Conservation (phyloP, 768 basidiomycete species). For the Pleurotus giganteus region DNA sequence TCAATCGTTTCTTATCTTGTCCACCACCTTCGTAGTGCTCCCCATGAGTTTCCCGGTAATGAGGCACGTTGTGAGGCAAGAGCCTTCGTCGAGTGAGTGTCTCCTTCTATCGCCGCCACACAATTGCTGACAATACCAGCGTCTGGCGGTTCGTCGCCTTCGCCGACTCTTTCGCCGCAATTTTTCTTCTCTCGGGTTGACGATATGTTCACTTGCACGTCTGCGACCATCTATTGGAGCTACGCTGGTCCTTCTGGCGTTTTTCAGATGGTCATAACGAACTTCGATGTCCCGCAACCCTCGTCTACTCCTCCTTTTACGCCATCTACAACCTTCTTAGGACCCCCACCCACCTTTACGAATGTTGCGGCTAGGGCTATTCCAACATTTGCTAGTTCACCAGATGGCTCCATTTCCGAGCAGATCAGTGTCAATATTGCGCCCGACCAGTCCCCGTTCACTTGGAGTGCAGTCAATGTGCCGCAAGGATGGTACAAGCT, state of each 20-base stretch:
- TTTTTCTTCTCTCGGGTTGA: constrained; percentile 19
- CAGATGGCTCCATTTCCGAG: constrained; percentile 15
- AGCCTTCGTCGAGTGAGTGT: constrained; percentile 3
- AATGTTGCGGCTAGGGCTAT: constrained; percentile 3
- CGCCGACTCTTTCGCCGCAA: constrained; percentile 12
- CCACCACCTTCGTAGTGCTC: constrained; percentile 16
- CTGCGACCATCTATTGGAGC: constrained; percentile 32
- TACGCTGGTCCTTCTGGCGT: constrained; percentile 30
- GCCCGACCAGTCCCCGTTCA: constrained; percentile 25
- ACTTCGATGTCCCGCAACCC: constrained; percentile 30
- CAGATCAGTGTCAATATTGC: constrained; percentile 26
- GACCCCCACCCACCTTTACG: background rate
- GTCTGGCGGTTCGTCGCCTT: constrained; percentile 8
- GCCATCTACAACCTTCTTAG: background rate
- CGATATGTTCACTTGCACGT: constrained; percentile 25
- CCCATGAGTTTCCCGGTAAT: background rate
- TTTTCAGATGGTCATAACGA: constrained; percentile 37
- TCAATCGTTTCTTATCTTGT: constrained; percentile 20
- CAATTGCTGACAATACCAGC: constrained; percentile 6
- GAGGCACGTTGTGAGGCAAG: constrained; percentile 1
- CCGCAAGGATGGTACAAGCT: constrained; percentile 49
- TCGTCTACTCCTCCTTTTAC: constrained; percentile 13
- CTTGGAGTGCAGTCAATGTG: constrained; percentile 46
- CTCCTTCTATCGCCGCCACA: constrained; percentile 13
- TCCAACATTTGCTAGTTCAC: constrained; percentile 16